These are phyloP conservation scores for Millerago galiae DNA, from an alignment of 805 yeast genomes.

Conservation along the genomic window DNA sequence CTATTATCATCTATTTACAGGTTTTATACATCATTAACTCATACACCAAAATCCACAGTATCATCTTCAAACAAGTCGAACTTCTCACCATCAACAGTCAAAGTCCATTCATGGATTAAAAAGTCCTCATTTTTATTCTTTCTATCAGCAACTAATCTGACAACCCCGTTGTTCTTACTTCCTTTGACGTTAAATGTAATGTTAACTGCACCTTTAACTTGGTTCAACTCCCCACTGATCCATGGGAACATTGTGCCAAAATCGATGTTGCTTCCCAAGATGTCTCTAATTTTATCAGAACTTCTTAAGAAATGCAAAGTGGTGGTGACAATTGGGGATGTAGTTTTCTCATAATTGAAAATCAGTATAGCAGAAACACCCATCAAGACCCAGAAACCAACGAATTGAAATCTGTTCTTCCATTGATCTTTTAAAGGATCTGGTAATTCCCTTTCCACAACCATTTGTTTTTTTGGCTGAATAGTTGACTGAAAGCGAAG, in stretches of 20 bases:
- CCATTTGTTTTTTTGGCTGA: constrained; percentile 12
- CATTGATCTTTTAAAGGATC: constrained; percentile 58
- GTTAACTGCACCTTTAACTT: constrained; percentile 76
- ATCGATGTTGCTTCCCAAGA: constrained; percentile 69
- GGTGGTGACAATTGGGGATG: constrained; percentile 83
- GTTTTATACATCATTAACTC: not conserved
- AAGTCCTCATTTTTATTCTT: constrained; percentile 52
- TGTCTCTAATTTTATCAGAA: constrained; percentile 52
- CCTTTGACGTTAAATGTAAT: constrained; percentile 70
- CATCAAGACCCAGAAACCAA: constrained; percentile 47
- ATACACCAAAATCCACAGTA: constrained; percentile 25
- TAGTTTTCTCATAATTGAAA: constrained; percentile 88
- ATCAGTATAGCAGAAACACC: constrained; percentile 54
- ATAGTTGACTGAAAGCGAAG: constrained; percentile 5
- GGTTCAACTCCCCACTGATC: constrained; percentile 80
- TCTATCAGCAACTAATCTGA: constrained; percentile 65
- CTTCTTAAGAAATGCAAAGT: constrained; percentile 82
- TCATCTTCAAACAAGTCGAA: constrained; percentile 47
- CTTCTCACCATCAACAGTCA: constrained; percentile 39
- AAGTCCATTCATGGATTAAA: constrained; percentile 55
- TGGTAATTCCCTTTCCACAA: constrained; percentile 71
- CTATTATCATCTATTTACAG: not conserved
- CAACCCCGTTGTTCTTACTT: constrained; percentile 46
- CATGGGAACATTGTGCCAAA: constrained; percentile 78
- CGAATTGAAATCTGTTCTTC: constrained; percentile 48